Evolutionary conservation across 164 flowering plant genomes (phyloP), one percentile per base, ranked within the genome.

Genomic region (Vitis amurensis): DNA sequence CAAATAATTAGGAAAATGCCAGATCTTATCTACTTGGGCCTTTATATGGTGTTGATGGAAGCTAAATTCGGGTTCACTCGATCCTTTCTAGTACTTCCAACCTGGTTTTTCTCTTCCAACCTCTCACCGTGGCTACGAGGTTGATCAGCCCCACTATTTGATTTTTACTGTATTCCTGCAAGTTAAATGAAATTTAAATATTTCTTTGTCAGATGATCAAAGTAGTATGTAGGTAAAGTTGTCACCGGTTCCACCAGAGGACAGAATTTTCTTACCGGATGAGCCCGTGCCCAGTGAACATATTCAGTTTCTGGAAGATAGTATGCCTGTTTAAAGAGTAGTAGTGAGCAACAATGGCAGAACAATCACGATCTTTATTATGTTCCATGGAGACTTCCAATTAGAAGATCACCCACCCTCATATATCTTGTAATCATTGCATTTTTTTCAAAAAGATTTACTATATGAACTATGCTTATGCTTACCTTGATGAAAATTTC

Each of bases 291-390:
- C 98, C 98, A 95, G 76, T 93, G 91, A 19, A 93, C 89, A 73
- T 79, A 93, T 72, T 95, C 98, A 1, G 99, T 95, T 81, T 95
- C 98, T 30, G 99, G 99, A 74, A 93, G 97, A 76, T 93, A 95
- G 80, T 85, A 95, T 14, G 98, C 99, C 99, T 95, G 90, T 73
- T 62, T 56, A 5, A 57, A 68, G 29, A 68, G 37, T 13, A 11
- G 61, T 61, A 52, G 57, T 11, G 50, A 55, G 59, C 48, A 50
- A 29, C 44, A 37, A 37, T 37, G 44, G 44, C 44, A 55, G 23
- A 17, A 14, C 49, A 68, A 68, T 30, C 66, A 59, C 2, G 31
- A 19, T 8, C 12, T 55, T 3, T n/a, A 50, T 15, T n/a, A 14
- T 11, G 27, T 17, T 63, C 29, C 0, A 47, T 29, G 29, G 17